Conservation (phyloP, 148 eudicot genomes). For the Rheum nobile region DNA sequence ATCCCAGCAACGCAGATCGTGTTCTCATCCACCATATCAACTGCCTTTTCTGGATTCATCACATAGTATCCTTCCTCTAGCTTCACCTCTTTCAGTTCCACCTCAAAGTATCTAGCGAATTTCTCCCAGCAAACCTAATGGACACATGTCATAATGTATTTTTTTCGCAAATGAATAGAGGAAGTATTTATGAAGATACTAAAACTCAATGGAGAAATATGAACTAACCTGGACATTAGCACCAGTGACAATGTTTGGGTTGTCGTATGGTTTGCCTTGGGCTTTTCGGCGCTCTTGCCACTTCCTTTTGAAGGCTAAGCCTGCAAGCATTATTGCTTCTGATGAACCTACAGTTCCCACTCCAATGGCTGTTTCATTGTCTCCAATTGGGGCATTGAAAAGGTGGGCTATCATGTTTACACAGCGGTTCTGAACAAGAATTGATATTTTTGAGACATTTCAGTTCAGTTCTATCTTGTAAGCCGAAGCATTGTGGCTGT, state of each 20-base stretch:
- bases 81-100: constrained; percentile 37
- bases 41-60: constrained; percentile 37
- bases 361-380: constrained; percentile 26
- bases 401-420: constrained; percentile 33
- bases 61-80: constrained; percentile 30
- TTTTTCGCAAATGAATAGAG: not conserved
- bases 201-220: not conserved
- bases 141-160: not conserved
- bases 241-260: constrained; percentile 36
- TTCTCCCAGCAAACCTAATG: constrained; percentile 43
- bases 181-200: not conserved
- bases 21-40: constrained; percentile 34
- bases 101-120: constrained; percentile 42
- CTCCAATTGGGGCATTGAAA: constrained; percentile 30
- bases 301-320: constrained; percentile 39
- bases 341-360: constrained; percentile 43
- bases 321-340: constrained; percentile 38
- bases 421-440: constrained; percentile 28
- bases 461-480: not conserved
- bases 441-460: not conserved
- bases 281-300: constrained; percentile 36
- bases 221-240: constrained; percentile 31
- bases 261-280: constrained; percentile 34
- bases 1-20: constrained; percentile 39
- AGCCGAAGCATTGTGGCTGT: not conserved